Base-by-base conservation (phyloP, 2,329 filamentous ascomycete species). In the Colletotrichum somersetense region DNA sequence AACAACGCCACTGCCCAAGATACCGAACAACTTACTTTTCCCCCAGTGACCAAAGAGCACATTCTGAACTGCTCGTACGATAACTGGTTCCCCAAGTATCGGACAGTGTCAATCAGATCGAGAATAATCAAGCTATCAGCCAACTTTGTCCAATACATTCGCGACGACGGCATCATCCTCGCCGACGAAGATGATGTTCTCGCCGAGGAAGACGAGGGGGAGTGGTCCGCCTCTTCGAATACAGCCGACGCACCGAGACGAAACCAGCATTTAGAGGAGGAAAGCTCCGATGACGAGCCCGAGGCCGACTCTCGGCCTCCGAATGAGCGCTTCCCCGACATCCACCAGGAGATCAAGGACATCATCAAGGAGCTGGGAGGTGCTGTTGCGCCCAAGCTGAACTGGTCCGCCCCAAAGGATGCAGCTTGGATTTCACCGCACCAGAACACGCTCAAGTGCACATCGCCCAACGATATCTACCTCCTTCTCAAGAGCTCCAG, bases 331-430 rank as follows among this genome's bases (percentile, higher is more conserved):
- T 91, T 94, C 83, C 83, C 91, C 11, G 92, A 93, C 46, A 88
- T 95, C 2, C 96, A 99, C 81, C 85, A 90, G 56, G 83, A 88
- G 68, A 94, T 99, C 80, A 92, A 91, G 79, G 85, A 89, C 33
- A 93, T 89, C 53, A 98, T 99, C 74, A 82, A 86, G 16, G 92
- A 95, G 76, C 88, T 98, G 1, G 95, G 94, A 20, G 96, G 96
- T 71, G 90, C 91, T 72, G 95, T 97, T 11, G 91, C 93, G 1
- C 96, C 96, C 0, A 99, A 99, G 82, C 85, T 99, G 58, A 98
- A 98, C 84, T 99, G 96, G 96, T 98, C 95, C 7, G 92, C 95
- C 5, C 96, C 96, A 5, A 97, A 98, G 81, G 96, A 99, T 79
- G 96, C 96, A 11, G 94, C 93, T 30, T 98, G 95, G 92, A 98